Base-by-base conservation (phyloP, 441 rosid genomes). In the Adansonia madagascariensis region DNA sequence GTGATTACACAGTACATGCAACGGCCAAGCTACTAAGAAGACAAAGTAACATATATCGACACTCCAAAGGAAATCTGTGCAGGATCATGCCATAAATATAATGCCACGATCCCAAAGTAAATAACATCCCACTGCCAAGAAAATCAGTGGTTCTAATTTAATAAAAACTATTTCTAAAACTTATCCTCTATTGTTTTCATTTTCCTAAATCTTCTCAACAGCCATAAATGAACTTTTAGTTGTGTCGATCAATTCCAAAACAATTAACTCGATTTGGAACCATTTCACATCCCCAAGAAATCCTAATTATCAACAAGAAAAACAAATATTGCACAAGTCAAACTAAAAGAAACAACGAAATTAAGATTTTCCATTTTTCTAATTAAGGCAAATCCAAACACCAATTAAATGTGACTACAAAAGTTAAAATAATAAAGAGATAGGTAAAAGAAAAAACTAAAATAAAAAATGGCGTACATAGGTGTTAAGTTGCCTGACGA, bases 401-500 rank as follows among this genome's bases (percentile, higher is more conserved):
- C 49, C 1, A 62, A 66, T 12, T 6, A 5, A 3, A 6, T 5
- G 17, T 20, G 22, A 31, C 0, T 2, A 35, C 12, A 20, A 8
- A 22, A 47, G 15, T 22, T 71, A 57, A 57, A 35, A 65, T 15
- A 9, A 57, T 27, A 50, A 64, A 80, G 57, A 8, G 12, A 76
- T 64, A 77, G 9, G 7, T 1, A 70, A 57, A 27, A 53, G 46
- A 73, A 31, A 43, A 20, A 43, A 41, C 77, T 6, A 57, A 6
- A 74, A 35, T 4, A 4, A 15, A 47, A 67, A 20, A 56, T 27
- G 31, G 49, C n/a, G 10, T 89, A 94, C 97, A 43, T 93, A 96
- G 39, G 98, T 88, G 75, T 96, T 95, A 3, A 95, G 87, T 84
- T 95, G 98, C 75, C 97, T 82, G 63, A 93, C 97, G 84, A 95